Evolutionary conservation across 2,329 filamentous ascomycete genomes (phyloP).

Genomic region (Beauveria brongniartii): DNA sequence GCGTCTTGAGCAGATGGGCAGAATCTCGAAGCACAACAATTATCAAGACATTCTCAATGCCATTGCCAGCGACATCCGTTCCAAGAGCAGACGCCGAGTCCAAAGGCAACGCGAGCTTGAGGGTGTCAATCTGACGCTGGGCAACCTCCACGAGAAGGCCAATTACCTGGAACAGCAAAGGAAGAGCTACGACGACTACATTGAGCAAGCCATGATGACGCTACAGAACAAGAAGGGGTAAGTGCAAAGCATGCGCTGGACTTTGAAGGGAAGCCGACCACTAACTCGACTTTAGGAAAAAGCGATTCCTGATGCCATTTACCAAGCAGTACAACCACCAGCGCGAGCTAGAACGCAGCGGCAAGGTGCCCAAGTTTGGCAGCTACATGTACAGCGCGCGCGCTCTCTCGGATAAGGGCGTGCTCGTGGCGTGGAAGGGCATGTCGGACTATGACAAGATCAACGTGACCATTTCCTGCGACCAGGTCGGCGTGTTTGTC

Average conservation of each 20-base stretch:
- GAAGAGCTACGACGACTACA: constrained; percentile 98
- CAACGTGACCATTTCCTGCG: constrained; percentile 88
- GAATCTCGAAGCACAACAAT: constrained; percentile 81
- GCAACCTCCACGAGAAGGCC: constrained; percentile 76
- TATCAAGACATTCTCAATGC: constrained; percentile 98
- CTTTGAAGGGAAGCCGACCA: background rate
- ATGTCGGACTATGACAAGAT: constrained; percentile 83
- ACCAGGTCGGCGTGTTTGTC: constrained; percentile 88
- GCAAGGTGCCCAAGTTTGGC: constrained; percentile 93
- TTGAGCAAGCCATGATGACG: constrained; percentile 96
- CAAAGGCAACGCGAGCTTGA: constrained; percentile 90
- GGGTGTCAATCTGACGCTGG: constrained; percentile 65
- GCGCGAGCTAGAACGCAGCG: constrained; percentile 84
- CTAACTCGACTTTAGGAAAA: constrained; percentile 52
- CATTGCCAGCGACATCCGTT: constrained; percentile 92
- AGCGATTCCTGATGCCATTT: constrained; percentile 89
- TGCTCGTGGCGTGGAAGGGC: constrained; percentile 84
- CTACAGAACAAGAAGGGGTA: constrained; percentile 92
- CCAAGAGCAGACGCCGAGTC: constrained; percentile 86
- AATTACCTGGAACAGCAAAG: constrained; percentile 89
- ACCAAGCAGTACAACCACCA: constrained; percentile 99
- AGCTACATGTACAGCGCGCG: constrained; percentile 95
- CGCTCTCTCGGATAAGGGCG: constrained; percentile 83
- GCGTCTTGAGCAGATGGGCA: constrained; percentile 74
- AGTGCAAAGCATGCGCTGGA: constrained; percentile 20